Conservation (phyloP, 306 rosid genomes). For the Glycine tomentella region DNA sequence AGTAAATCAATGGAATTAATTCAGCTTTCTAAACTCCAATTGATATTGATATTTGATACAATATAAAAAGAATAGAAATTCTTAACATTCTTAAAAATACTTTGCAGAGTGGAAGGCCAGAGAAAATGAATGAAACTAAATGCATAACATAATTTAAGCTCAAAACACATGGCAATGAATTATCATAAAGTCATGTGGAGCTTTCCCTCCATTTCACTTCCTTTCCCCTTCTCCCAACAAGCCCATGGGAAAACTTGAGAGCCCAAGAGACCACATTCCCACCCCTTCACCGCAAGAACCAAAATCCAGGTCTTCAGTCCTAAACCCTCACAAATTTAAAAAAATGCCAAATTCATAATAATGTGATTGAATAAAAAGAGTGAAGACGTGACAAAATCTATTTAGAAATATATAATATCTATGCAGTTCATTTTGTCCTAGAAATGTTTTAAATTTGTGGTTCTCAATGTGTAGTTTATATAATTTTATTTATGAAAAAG, state of each 20-base stretch:
- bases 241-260: background rate
- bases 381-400: background rate
- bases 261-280: background rate
- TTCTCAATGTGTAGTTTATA: background rate
- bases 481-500: background rate
- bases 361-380: background rate
- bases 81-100: background rate
- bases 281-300: background rate
- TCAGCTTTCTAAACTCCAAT: constrained; percentile 16
- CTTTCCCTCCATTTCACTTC: background rate
- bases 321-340: background rate
- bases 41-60: background rate
- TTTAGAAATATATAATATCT: background rate
- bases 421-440: background rate
- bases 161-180: background rate
- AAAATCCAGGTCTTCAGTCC: constrained; percentile 1
- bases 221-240: constrained; percentile 26
- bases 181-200: background rate
- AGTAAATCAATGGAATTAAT: background rate
- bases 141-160: background rate
- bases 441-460: background rate
- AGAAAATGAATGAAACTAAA: constrained; percentile 18
- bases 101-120: background rate
- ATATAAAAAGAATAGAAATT: constrained; percentile 24
- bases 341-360: background rate